phyloP scores from a whole-genome alignment of 192 early-diverging fungal species.

The Backusella circina region DNA sequence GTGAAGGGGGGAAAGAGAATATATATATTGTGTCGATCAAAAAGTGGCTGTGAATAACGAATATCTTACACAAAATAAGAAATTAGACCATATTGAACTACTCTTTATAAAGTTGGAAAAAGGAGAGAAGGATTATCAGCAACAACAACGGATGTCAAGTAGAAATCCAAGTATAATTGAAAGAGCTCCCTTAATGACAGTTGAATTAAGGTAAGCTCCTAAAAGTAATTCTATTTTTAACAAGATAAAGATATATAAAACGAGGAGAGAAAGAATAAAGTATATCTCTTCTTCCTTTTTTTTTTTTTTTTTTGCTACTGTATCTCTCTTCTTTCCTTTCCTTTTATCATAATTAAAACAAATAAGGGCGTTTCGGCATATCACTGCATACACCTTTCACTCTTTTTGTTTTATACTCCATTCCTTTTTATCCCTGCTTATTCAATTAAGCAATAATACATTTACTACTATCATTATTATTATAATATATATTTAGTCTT shows the following conservation, averaged over 20 bases:
- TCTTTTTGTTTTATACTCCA: neutral
- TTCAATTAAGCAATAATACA: neutral
- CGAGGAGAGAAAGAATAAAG: neutral
- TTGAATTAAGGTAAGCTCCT: neutral
- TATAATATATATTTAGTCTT: neutral
- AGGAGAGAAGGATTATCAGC: neutral
- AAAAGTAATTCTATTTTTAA: neutral
- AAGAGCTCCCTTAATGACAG: neutral
- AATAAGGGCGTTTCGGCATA: neutral
- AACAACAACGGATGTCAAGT: neutral
- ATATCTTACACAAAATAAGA: neutral
- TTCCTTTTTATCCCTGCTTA: slow-evolving; percentile 1
- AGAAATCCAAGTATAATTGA: neutral
- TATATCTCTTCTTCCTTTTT: neutral
- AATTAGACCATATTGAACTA: neutral
- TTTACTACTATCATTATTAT: no score
- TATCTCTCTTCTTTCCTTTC: neutral
- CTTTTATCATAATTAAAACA: neutral
- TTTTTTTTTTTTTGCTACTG: neutral
- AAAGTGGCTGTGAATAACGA: neutral
- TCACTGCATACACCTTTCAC: neutral
- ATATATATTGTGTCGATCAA: neutral
- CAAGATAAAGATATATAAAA: neutral
- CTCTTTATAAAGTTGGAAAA: neutral
- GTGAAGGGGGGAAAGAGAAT: neutral